Evolutionary conservation across 1,139 yeast species (phyloP), one percentile per base, ranked within the genome.

Genomic region (Geotrichum carabidarum): DNA sequence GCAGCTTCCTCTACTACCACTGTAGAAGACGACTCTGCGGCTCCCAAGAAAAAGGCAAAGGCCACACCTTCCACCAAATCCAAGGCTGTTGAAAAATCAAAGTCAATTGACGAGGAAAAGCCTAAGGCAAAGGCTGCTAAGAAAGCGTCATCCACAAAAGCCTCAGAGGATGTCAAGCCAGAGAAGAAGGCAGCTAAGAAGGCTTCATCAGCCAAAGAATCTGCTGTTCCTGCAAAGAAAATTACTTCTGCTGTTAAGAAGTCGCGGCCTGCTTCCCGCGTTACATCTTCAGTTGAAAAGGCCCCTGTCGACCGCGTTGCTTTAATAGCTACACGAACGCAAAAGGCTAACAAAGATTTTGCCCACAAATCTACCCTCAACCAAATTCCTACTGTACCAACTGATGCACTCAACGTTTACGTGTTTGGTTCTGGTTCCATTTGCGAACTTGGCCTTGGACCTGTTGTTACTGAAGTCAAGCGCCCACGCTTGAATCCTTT

Each of bases 341-440:
- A 31, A 12, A 51, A 44, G 36, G 51, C 48, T 6, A 38, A 49
- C 15, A 34, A 34, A n/a, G n/a, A n/a, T 12, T 8, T 34, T 7
- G 36, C 48, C 32, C 35, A 37, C 27, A 51, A 49, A 38, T 36
- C 53, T 12, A 38, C 53, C 8, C 41, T 55, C 14, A 55, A 55
- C 42, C 43, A 36, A 14, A 45, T 45, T 18, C 81, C 81, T 6
- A 44, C 55, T 7, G 65, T 73, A 32, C 78, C 76, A 60, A 62
- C 76, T 1, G 72, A 75, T 37, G 78, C 78, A 15, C 73, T 91
- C 53, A 94, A 89, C 64, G 76, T 93, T 1, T 93, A 86, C 68
- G 95, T 88, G 41, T 93, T 95, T 86, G 99, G 99, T 36, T 81
- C 95, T 0, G 99, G 99, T 0, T 84, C 96, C 1, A 91, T 93